phyloP scores from a whole-genome alignment of 2,329 filamentous ascomycete species.

The Paraphoma chrysanthemicola region DNA sequence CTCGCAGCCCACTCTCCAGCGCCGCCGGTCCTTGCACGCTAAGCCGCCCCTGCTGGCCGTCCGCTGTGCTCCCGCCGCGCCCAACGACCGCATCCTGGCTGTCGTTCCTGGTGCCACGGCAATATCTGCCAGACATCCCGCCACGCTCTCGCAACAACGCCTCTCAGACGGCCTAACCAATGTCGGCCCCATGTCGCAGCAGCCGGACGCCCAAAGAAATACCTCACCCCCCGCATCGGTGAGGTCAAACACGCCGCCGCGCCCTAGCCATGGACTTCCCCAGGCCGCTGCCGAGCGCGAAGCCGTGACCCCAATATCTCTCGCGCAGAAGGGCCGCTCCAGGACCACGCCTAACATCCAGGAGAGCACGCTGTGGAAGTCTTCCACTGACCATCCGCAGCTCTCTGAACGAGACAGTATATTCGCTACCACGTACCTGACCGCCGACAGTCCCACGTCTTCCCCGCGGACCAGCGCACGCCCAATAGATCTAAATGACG shows the following conservation, averaged over 20 bases:
- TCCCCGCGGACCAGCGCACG: conserved; percentile 43
- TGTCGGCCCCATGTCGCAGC: conserved; percentile 53
- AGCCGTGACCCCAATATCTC: conserved; percentile 39
- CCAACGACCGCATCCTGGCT: conserved; percentile 30
- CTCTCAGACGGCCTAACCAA: conserved; percentile 46
- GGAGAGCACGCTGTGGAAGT: conserved; percentile 43
- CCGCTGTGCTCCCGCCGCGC: conserved; percentile 29
- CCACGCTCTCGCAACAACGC: conserved; percentile 35
- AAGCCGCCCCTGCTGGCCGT: conserved; percentile 21
- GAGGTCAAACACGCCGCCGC: conserved; percentile 43
- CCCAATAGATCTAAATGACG: conserved; percentile 23
- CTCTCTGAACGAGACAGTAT: conserved; percentile 69
- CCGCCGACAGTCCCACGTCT: conserved; percentile 56
- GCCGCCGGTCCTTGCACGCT: conserved; percentile 19
- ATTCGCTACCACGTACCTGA: conserved; percentile 67
- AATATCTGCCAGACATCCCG: conserved; percentile 43
- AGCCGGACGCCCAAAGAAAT: conserved; percentile 46
- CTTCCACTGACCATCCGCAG: conserved; percentile 55
- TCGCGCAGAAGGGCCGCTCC: conserved; percentile 48
- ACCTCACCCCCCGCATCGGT: conserved; percentile 50
- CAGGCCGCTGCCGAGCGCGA: conserved; percentile 21
- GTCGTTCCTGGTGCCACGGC: conserved; percentile 25
- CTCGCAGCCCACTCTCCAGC: conserved; percentile 7
- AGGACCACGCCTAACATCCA: conserved; percentile 45
- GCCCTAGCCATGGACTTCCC: conserved; percentile 28